Base-by-base conservation (phyloP, 2,329 filamentous ascomycete genomes). In the Cercospora brassicicola region DNA sequence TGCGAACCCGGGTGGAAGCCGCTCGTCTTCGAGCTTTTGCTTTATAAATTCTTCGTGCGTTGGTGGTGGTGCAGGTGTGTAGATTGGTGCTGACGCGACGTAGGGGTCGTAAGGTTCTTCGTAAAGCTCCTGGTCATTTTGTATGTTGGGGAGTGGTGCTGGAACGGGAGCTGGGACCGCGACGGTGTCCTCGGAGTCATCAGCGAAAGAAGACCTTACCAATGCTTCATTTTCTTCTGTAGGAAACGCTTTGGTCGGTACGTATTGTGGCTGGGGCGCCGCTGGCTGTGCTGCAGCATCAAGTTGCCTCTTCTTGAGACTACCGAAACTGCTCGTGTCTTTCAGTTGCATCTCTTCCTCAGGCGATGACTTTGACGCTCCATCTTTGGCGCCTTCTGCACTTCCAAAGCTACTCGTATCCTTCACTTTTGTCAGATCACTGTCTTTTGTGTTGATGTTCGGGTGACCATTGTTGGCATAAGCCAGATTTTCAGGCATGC, bases 1-100 rank as follows among this genome's bases (percentile, higher is more conserved):
- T 0, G 77, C 77, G 65, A 83, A 80, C 0, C 82, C 82, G 0
- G 78, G 75, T 1, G 78, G 80, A 0, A 84, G 75, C 2, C 79
- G 76, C 53, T 82, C 78, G 63, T 80, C 77, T 51, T 75, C 72
- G 69, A 84, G 78, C 48, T 76, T 76, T 20, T 74, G 68, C 33
- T 69, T 56, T 3, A 78, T 76, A 64, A 73, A 78, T 20, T 79
- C 75, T 59, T 75, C 69, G 63, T 78, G 77, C 2, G 71, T 73
- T 2, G 72, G 70, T 1, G 76, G 76, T 3, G 74, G 71, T 2
- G 73, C 66, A 2, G 74, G 74, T 0, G 70, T 74, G 66, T 76
- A 77, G 59, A 72, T 31, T 64, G 69, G 45, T n/a, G 62, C 15
- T 28, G n/a, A 18, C 13, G 57, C 57, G 6, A 45, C 48, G 36